A percentile compares a stretch with the other conserved stretches of the same genome.
These are phyloP conservation scores for Phragmites australis DNA, from an alignment of 176 grass and related monocot genomes.

Conservation along the genomic window DNA sequence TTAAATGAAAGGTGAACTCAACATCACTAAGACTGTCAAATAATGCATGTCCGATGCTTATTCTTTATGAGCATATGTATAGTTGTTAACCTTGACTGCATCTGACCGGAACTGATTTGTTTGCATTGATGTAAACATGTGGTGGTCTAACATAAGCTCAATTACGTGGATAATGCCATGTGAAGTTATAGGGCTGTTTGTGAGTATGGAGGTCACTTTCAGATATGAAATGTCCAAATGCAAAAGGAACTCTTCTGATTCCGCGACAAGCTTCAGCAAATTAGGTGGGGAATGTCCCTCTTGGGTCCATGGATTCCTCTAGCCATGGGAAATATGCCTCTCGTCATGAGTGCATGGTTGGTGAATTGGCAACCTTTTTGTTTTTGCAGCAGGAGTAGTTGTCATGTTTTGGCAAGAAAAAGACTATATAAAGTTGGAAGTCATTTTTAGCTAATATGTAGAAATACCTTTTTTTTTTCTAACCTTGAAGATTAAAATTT, in stretches of 20 bases:
- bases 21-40: slow-evolving; percentile 24
- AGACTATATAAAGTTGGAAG: neutral
- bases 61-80: neutral
- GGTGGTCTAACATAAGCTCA: neutral
- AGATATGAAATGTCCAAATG: slow-evolving; percentile 41
- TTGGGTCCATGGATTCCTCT: slow-evolving; percentile 46
- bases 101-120: too few species aligned
- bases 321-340: slow-evolving; percentile 54
- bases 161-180: neutral
- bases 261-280: slow-evolving; percentile 44
- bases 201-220: slow-evolving; percentile 40
- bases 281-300: slow-evolving; percentile 36
- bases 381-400: slow-evolving; percentile 28
- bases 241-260: slow-evolving; percentile 19
- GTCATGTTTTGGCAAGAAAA: slow-evolving; percentile 37
- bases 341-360: slow-evolving; percentile 52
- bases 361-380: slow-evolving; percentile 38
- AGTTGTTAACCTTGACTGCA: neutral
- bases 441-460: slow-evolving; percentile 7
- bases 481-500: neutral
- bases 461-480: neutral
- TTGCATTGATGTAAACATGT: slow-evolving; percentile 7
- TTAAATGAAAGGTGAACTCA: neutral
- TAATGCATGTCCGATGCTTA: neutral
- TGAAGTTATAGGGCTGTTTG: slow-evolving; percentile 4